phyloP scores from a whole-genome alignment of 306 rosid species.

The Cotoneaster glaucophyllus region DNA sequence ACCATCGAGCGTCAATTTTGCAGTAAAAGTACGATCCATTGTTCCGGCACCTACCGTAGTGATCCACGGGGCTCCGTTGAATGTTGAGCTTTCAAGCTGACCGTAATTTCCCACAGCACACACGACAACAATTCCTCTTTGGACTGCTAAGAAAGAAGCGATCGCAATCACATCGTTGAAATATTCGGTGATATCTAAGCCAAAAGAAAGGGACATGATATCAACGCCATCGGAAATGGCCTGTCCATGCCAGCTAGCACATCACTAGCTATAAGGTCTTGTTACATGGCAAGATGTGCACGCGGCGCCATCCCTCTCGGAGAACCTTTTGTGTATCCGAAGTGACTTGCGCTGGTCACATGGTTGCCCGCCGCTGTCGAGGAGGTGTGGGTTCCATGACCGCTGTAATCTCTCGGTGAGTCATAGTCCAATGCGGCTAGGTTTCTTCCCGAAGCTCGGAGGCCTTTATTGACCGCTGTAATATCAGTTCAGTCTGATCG shows the following conservation, averaged over 20 bases:
- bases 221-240: slow-evolving; percentile 17
- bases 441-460: no score
- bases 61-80: slow-evolving; percentile 18
- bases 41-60: slow-evolving; percentile 8
- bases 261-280: neutral
- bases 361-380: no score
- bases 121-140: slow-evolving; percentile 2
- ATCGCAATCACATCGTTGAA: neutral
- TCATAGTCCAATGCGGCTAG: no score
- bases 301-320: no score
- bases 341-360: no score
- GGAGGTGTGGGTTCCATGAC: no score
- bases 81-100: neutral
- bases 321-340: no score
- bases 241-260: slow-evolving; percentile 11
- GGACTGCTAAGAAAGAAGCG: slow-evolving; percentile 6
- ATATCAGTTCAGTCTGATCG: no score
- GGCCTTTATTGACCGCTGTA: no score
- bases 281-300: no score
- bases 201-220: slow-evolving; percentile 1
- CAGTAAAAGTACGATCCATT: neutral
- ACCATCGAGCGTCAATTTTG: neutral
- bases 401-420: no score
- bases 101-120: slow-evolving; percentile 9
- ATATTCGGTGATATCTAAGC: neutral